These are phyloP conservation scores for Alliaria petiolata DNA, from an alignment of 345 rosid genomes.

Conservation along the genomic window DNA sequence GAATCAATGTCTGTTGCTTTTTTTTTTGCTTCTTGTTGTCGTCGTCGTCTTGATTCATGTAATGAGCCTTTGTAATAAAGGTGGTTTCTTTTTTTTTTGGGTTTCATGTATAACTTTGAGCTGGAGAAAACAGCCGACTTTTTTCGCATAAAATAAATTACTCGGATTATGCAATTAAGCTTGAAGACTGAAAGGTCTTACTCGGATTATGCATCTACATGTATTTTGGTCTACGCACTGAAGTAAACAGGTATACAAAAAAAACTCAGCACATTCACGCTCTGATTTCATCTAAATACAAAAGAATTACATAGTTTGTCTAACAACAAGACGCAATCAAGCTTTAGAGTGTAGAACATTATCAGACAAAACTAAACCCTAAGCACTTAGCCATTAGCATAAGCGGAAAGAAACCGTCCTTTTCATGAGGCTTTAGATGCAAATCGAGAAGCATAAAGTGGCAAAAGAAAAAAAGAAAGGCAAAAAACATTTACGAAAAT, in stretches of 20 bases:
- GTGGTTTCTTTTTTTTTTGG: slow-evolving; percentile 2
- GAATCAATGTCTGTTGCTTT: neutral
- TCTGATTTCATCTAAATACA: no score
- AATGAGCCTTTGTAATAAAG: no score
- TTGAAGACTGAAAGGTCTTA: no score
- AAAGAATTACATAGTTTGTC: neutral
- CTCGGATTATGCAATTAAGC: no score
- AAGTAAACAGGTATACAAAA: no score
- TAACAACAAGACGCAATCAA: neutral
- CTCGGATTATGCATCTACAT: no score
- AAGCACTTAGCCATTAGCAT: neutral
- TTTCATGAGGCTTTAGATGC: neutral
- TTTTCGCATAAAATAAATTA: slow-evolving; percentile 1
- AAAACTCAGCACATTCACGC: no score
- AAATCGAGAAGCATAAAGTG: neutral
- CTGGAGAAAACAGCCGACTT: slow-evolving; percentile 10
- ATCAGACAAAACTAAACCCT: neutral
- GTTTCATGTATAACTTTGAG: slow-evolving; percentile 22
- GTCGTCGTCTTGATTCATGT: slow-evolving; percentile 3
- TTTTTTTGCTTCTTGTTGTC: neutral
- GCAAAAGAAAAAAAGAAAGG: neutral
- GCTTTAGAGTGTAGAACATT: neutral
- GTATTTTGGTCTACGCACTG: no score
- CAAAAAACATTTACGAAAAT: neutral
- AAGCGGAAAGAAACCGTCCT: neutral